A percentile compares a stretch with the other conserved stretches of the same genome.
These are phyloP conservation scores for Pelargonium nanum DNA, from an alignment of 345 rosid genomes.

Conservation along the genomic window DNA sequence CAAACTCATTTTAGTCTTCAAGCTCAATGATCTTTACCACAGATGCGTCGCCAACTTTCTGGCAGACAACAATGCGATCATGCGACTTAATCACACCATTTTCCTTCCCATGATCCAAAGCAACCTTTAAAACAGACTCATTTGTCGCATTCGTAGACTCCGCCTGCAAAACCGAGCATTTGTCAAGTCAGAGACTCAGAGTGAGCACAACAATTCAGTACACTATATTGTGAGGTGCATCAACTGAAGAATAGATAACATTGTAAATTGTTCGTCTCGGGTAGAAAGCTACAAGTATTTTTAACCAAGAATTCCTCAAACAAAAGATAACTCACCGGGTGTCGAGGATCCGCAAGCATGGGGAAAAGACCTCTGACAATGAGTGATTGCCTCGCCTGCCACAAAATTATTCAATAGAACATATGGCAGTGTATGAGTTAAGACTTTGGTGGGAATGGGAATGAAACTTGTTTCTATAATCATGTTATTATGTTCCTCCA, in stretches of 20 bases:
- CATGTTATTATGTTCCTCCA: too few relatives aligned
- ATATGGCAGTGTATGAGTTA: too few relatives aligned
- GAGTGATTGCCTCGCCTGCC: constrained; percentile 66
- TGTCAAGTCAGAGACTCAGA: too few relatives aligned
- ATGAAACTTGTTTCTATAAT: too few relatives aligned
- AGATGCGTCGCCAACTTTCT: constrained; percentile 50
- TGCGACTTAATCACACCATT: constrained; percentile 43
- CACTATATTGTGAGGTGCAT: too few relatives aligned
- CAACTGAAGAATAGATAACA: too few relatives aligned
- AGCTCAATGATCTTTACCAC: constrained; percentile 60
- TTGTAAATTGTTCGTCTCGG: too few relatives aligned
- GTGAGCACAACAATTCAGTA: not conserved
- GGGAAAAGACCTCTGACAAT: constrained; percentile 58
- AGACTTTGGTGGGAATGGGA: too few relatives aligned
- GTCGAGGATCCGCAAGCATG: constrained; percentile 53
- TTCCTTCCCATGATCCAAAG: constrained; percentile 53
- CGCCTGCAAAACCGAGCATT: constrained; percentile 28
- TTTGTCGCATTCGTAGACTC: constrained; percentile 27
- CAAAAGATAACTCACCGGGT: constrained; percentile 23
- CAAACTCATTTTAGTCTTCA: constrained; percentile 27
- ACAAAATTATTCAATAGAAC: constrained; percentile 4
- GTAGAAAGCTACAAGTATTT: too few relatives aligned
- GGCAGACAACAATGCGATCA: constrained; percentile 53
- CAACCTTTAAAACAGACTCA: constrained; percentile 48
- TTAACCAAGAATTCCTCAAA: not conserved